Evolutionary conservation across 2,329 filamentous ascomycete genomes (phyloP).

Genomic region (Thermoascus crustaceus): DNA sequence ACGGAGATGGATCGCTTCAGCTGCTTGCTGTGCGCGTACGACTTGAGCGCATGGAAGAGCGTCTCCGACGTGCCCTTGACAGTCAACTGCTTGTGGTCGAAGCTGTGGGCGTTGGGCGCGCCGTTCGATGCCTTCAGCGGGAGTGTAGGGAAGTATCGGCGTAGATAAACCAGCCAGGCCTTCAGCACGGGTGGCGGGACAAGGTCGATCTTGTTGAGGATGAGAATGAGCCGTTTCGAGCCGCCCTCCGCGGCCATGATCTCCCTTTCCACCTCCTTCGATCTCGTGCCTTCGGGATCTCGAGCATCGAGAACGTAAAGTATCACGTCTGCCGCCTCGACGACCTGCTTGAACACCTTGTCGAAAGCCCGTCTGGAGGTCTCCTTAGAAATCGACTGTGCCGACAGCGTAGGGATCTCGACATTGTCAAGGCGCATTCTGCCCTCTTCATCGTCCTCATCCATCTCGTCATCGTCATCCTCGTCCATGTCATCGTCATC

Average conservation of each 20-base stretch:
- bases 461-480: constrained; percentile 45
- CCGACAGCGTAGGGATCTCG: constrained; percentile 38
- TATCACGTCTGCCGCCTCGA: constrained; percentile 80
- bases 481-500: constrained; percentile 53
- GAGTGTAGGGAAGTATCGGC: constrained; percentile 83
- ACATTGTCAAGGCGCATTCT: constrained; percentile 45
- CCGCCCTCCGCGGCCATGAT: constrained; percentile 81
- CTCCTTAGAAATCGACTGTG: constrained; percentile 37
- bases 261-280: constrained; percentile 80
- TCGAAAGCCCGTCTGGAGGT: constrained; percentile 80
- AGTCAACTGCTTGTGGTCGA: constrained; percentile 84
- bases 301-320: constrained; percentile 89
- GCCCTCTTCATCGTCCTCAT: constrained; percentile 43
- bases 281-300: constrained; percentile 83
- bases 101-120: constrained; percentile 77
- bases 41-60: constrained; percentile 82
- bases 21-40: constrained; percentile 72
- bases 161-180: constrained; percentile 74
- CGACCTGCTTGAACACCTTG: constrained; percentile 91
- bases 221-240: constrained; percentile 79
- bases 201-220: constrained; percentile 93
- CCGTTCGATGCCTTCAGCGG: constrained; percentile 77
- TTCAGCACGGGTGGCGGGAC: constrained; percentile 74
- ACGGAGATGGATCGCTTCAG: constrained; percentile 85
- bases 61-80: constrained; percentile 77